A percentile compares a stretch with the other conserved stretches of the same genome.
Conservation (phyloP, 805 yeast species). For the Zygotorulaspora florentina region DNA sequence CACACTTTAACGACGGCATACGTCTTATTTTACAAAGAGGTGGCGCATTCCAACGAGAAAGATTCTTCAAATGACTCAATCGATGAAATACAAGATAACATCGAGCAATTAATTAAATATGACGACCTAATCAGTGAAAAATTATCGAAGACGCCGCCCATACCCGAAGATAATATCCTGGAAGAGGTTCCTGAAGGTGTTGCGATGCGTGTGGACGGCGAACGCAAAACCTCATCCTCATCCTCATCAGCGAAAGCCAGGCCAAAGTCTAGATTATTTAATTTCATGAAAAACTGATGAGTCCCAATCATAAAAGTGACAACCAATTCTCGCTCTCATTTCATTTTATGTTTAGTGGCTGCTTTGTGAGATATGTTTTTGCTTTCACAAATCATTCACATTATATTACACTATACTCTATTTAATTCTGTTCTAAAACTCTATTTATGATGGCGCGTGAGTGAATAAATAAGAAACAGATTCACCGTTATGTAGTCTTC, state of each 20-base stretch:
- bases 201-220: slow-evolving; percentile 4
- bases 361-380: not conserved
- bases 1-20: slow-evolving; percentile 90
- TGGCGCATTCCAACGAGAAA: slow-evolving; percentile 21
- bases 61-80: not conserved
- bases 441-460: slow-evolving; percentile 45
- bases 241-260: slow-evolving; percentile 12
- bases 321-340: not conserved
- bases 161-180: slow-evolving; percentile 5
- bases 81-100: slow-evolving; percentile 17
- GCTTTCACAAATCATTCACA: not conserved
- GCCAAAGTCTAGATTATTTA: slow-evolving; percentile 27
- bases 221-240: slow-evolving; percentile 10
- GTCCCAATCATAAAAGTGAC: not conserved
- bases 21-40: slow-evolving; percentile 72
- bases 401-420: not conserved
- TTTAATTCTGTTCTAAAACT: not conserved
- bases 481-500: slow-evolving; percentile 95
- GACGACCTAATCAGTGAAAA: slow-evolving; percentile 22
- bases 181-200: slow-evolving; percentile 16
- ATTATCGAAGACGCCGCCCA: slow-evolving; percentile 7
- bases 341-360: not conserved
- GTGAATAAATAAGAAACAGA: slow-evolving; percentile 83
- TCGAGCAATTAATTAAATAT: slow-evolving; percentile 21
- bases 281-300: slow-evolving; percentile 20